Percentiles rank a stretch among this genome's conserved stretches.
Evolutionary conservation across 2,329 filamentous ascomycete genomes (phyloP).

Genomic region (Aspergillus cejpii): DNA sequence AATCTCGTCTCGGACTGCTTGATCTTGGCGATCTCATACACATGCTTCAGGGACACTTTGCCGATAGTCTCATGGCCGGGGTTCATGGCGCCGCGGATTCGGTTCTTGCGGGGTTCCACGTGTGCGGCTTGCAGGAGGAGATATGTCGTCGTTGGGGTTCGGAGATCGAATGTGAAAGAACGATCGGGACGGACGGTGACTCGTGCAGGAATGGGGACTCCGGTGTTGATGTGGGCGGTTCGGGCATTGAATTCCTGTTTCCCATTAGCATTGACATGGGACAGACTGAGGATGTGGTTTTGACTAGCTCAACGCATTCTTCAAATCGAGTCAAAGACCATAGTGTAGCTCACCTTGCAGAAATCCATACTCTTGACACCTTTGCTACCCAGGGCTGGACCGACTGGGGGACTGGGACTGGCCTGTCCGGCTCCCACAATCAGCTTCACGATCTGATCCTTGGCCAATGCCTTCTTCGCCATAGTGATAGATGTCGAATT

Average conservation of each 20-base stretch:
- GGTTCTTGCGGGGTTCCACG: slow-evolving; percentile 63
- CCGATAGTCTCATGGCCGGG: slow-evolving; percentile 75
- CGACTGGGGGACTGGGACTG: slow-evolving; percentile 88
- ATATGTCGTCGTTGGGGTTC: slow-evolving; percentile 90
- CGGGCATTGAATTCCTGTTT: slow-evolving; percentile 93
- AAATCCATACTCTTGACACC: slow-evolving; percentile 99
- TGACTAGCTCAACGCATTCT: no score
- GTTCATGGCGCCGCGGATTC: slow-evolving; percentile 65
- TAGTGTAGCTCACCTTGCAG: slow-evolving; percentile 66
- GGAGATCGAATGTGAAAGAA: slow-evolving; percentile 85
- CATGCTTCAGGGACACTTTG: slow-evolving; percentile 82
- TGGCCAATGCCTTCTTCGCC: slow-evolving; percentile 47
- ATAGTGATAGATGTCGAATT: slow-evolving; percentile 31
- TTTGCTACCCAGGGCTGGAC: slow-evolving; percentile 91
- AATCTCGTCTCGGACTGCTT: slow-evolving; percentile 74
- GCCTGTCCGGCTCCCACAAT: slow-evolving; percentile 96
- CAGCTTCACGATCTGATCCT: slow-evolving; percentile 83
- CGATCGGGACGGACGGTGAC: slow-evolving; percentile 90
- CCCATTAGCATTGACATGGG: no score
- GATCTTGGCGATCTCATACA: slow-evolving; percentile 96
- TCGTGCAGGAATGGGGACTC: slow-evolving; percentile 82
- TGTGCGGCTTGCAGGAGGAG: slow-evolving; percentile 78
- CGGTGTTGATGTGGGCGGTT: slow-evolving; percentile 73
- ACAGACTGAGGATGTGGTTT: no score
- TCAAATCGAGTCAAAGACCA: no score